phyloP scores from a whole-genome alignment of 2,329 filamentous ascomycete species.

The Fusarium cyanostomum region DNA sequence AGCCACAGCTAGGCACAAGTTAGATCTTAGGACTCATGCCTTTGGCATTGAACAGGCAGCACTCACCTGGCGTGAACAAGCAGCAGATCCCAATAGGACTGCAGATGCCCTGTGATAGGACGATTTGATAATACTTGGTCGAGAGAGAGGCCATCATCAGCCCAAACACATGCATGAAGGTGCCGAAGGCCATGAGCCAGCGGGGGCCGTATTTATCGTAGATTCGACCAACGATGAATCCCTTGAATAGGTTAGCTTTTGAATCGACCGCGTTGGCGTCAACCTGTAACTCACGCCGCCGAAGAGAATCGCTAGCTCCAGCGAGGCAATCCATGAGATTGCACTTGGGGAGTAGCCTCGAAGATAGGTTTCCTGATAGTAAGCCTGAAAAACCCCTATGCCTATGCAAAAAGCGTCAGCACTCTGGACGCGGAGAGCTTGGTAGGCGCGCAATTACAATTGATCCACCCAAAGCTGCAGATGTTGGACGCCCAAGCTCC shows the following conservation, averaged over 20 bases:
- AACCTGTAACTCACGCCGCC: not conserved
- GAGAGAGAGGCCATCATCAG: constrained; percentile 69
- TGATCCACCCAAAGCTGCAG: constrained; percentile 1
- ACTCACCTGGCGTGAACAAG: constrained; percentile 46
- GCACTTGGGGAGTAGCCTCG: not conserved
- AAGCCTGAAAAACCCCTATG: not conserved
- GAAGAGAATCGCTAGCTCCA: not conserved
- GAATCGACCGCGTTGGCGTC: too few relatives aligned
- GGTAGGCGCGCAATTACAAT: not conserved
- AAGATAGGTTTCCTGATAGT: not conserved
- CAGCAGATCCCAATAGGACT: constrained; percentile 48
- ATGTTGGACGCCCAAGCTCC: not conserved
- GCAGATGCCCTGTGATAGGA: constrained; percentile 52
- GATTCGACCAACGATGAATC: constrained; percentile 68
- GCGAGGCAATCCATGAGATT: constrained; percentile 1
- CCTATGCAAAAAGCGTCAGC: not conserved
- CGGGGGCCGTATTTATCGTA: constrained; percentile 72
- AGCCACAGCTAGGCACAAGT: not conserved
- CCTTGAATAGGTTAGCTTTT: constrained; percentile 43
- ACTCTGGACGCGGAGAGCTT: too few relatives aligned
- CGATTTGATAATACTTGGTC: constrained; percentile 53
- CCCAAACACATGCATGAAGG: constrained; percentile 66
- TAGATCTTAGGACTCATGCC: not conserved
- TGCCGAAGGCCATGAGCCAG: constrained; percentile 62
- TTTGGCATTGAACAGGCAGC: fast-evolving